These are phyloP conservation scores for Venturia effusa DNA, from an alignment of 2,329 filamentous ascomycete genomes.

Conservation along the genomic window DNA sequence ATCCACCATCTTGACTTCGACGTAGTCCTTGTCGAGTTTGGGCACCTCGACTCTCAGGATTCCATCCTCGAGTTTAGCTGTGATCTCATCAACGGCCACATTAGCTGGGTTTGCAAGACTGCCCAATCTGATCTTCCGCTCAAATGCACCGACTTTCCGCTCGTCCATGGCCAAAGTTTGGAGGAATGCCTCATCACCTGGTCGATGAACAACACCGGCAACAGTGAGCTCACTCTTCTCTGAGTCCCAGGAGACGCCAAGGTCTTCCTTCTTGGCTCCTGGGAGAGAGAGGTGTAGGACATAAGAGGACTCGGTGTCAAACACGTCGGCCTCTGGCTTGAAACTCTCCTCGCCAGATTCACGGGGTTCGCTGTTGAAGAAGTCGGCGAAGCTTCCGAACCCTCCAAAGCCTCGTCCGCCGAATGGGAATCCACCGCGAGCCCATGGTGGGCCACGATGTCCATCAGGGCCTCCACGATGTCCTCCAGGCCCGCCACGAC, in stretches of 20 bases:
- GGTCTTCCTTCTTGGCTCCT: conserved; percentile 67
- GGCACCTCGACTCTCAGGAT: conserved; percentile 67
- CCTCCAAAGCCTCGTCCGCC: conserved; percentile 13
- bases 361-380: conserved; percentile 19
- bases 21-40: conserved; percentile 57
- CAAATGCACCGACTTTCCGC: conserved; percentile 63
- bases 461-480: conserved; percentile 12
- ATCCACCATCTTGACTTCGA: conserved; percentile 42
- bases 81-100: conserved; percentile 57
- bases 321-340: conserved; percentile 61
- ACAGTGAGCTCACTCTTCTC: conserved; percentile 56
- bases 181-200: conserved; percentile 57
- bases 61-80: conserved; percentile 69
- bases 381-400: conserved; percentile 17
- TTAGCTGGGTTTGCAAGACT: conserved; percentile 44
- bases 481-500: conserved; percentile 5
- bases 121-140: conserved; percentile 55
- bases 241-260: conserved; percentile 65
- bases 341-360: conserved; percentile 28
- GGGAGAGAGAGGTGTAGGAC: conserved; percentile 64
- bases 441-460: conserved; percentile 10
- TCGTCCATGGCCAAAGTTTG: conserved; percentile 53
- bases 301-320: conserved; percentile 51
- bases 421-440: conserved; percentile 7
- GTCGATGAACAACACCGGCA: conserved; percentile 62